Conservation (phyloP, 148 eudicot species). For the Diospyros lotus region DNA sequence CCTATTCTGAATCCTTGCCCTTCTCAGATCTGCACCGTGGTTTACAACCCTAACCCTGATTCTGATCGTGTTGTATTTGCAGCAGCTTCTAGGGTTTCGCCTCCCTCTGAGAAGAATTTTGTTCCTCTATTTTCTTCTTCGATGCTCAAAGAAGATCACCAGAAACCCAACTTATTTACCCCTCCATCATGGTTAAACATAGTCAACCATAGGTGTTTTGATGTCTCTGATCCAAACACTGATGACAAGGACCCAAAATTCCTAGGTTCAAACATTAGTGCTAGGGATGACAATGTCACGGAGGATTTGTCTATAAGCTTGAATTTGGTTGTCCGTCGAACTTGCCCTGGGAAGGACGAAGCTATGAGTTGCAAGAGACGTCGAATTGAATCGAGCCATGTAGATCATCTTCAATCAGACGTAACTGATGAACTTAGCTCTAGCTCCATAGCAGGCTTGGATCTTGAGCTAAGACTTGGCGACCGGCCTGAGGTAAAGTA, state of each 20-base stretch:
- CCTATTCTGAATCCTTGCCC: slow-evolving; percentile 10
- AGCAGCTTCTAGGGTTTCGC: slow-evolving; percentile 24
- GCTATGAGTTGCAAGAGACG: slow-evolving; percentile 32
- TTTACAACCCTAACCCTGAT: slow-evolving; percentile 25
- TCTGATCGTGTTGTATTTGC: slow-evolving; percentile 12
- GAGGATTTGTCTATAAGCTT: slow-evolving; percentile 28
- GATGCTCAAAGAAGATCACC: neutral
- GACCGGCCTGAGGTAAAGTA: slow-evolving; percentile 40
- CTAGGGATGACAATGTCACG: slow-evolving; percentile 15
- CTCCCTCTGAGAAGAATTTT: slow-evolving; percentile 7
- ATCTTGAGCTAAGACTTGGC: slow-evolving; percentile 86
- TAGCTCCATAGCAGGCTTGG: slow-evolving; percentile 36
- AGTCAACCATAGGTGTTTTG: slow-evolving; percentile 5
- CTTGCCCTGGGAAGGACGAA: slow-evolving; percentile 14
- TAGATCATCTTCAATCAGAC: slow-evolving; percentile 13
- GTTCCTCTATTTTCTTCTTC: slow-evolving; percentile 21
- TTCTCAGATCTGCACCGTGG: slow-evolving; percentile 10
- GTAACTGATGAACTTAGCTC: slow-evolving; percentile 19
- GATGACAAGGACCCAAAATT: slow-evolving; percentile 7
- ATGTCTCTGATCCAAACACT: slow-evolving; percentile 1
- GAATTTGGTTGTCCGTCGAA: slow-evolving; percentile 20
- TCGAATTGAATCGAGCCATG: slow-evolving; percentile 20
- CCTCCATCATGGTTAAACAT: slow-evolving; percentile 24
- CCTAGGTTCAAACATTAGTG: slow-evolving; percentile 11
- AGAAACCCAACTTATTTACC: neutral